Percentiles rank a stretch among this genome's conserved stretches.
These are phyloP conservation scores for Ophiostoma pallidulum DNA, from an alignment of 2,329 filamentous ascomycete species.

Conservation along the genomic window DNA sequence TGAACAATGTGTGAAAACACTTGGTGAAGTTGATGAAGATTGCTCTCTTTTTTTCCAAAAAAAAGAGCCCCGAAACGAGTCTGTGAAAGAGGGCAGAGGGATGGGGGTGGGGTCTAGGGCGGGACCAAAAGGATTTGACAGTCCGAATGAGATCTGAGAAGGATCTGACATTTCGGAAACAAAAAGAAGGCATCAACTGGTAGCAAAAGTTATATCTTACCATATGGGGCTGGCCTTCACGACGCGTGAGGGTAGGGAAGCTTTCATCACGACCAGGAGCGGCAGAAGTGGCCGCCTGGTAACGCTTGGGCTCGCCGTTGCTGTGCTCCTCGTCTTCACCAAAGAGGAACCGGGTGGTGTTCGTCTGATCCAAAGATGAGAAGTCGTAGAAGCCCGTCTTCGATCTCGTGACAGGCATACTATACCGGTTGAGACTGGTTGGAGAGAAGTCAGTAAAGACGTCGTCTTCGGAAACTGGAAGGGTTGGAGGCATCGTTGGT, in stretches of 20 bases:
- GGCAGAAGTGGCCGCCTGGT: conserved; percentile 56
- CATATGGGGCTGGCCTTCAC: conserved; percentile 38
- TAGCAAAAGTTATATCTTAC: conserved; percentile 30
- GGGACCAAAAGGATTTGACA: not conserved
- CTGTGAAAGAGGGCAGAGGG: no score
- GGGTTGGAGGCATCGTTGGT: not conserved
- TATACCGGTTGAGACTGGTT: conserved; percentile 76
- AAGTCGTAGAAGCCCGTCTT: conserved; percentile 58
- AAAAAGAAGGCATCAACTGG: not conserved
- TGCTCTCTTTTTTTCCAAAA: no score
- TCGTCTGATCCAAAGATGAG: conserved; percentile 64
- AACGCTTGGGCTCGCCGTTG: conserved; percentile 58
- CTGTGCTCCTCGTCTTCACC: conserved; percentile 57
- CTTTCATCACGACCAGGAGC: conserved; percentile 50
- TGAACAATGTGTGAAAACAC: no score
- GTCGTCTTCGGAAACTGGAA: not conserved
- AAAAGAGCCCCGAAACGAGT: no score
- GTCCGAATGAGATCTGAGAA: not conserved
- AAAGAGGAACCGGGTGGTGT: conserved; percentile 79
- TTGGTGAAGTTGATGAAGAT: no score
- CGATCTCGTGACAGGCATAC: conserved; percentile 75
- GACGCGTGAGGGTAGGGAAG: conserved; percentile 74
- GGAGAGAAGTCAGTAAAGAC: conserved; percentile 8
- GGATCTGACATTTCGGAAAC: not conserved
- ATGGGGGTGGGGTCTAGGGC: not conserved